Base-by-base conservation (phyloP, 2,329 filamentous ascomycete species). In the Epichloe coenophiala region DNA sequence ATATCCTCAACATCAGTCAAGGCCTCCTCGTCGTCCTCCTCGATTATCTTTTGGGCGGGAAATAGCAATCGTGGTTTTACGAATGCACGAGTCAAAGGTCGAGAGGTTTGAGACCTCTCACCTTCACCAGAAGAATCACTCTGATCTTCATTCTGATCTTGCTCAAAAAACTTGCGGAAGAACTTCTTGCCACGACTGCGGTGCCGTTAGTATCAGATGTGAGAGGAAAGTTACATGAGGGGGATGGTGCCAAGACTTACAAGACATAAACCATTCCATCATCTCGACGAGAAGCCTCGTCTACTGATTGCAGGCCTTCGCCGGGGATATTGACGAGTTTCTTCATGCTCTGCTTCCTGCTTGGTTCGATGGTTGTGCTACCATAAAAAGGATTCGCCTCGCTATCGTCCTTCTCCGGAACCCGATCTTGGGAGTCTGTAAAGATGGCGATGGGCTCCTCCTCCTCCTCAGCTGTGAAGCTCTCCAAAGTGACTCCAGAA, bases 201-300 rank as follows among this genome's bases (percentile, higher is more conserved):
- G 47, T 45, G 46, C 52, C 3, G 31, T 53, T 36, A 53, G 50
- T 40, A 27, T 44, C 19, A 12, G 12, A 35, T 35, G 9, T 21
- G 3, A 45, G 38, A 35, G 3, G 4, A 41, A 23, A 42, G 40
- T 11, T n/a, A 12, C 13, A 19, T 12, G 8, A 17, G 13, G 37
- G 37, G 17, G 21, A 43, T 15, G 19, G 5, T 33, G 19, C 27
- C 35, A 36, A 38, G n/a, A 82, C 85, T 76, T 75, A 89, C 85
- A 91, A 91, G 12, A 82, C 76, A 59, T 82, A 88, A 54, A 89
- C 71, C 61, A 88, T 75, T 53, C 87, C 87, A 63, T 91, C 84
- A 4, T 82, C 76, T 33, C 84, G 81, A 35, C 72, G 65, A 3
- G 77, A 74, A 13, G 80, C 80, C 44, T 84, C 77, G 6, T 86